These are phyloP conservation scores for Thelonectria olida DNA, from an alignment of 2,329 filamentous ascomycete genomes.

Conservation along the genomic window DNA sequence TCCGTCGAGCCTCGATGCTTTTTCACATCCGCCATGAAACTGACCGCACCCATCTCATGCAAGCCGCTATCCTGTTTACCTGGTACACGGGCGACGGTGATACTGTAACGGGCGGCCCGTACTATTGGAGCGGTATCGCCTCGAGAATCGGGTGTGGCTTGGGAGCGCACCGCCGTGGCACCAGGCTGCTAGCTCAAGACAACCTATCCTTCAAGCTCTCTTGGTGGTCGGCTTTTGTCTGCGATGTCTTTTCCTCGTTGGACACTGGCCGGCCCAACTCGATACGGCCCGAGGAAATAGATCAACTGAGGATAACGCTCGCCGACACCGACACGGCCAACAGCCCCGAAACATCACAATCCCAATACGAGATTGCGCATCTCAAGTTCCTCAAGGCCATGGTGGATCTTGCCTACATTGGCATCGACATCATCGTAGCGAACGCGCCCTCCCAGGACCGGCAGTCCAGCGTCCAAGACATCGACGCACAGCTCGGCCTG, in stretches of 20 bases:
- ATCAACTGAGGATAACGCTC: slow-evolving; percentile 30
- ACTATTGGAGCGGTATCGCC: slow-evolving; percentile 37
- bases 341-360: not conserved
- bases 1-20: slow-evolving; percentile 33
- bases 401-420: slow-evolving; percentile 32
- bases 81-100: slow-evolving; percentile 35
- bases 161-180: slow-evolving; percentile 28
- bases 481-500: slow-evolving; percentile 28
- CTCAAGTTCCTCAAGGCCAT: slow-evolving; percentile 30
- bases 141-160: slow-evolving; percentile 33
- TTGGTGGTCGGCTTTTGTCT: slow-evolving; percentile 36
- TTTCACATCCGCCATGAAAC: slow-evolving; percentile 38
- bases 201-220: slow-evolving; percentile 30
- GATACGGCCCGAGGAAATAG: slow-evolving; percentile 35
- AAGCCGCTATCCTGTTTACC: slow-evolving; percentile 33
- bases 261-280: slow-evolving; percentile 34
- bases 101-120: slow-evolving; percentile 32
- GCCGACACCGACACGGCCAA: slow-evolving; percentile 24
- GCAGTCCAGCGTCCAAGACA: slow-evolving; percentile 23
- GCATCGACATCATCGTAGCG: slow-evolving; percentile 29
- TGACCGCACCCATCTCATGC: slow-evolving; percentile 34
- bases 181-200: slow-evolving; percentile 23
- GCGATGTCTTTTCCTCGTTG: slow-evolving; percentile 30
- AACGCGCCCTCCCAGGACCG: slow-evolving; percentile 27
- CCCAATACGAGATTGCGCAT: not conserved